These are phyloP conservation scores for Liquidambar formosana DNA, from an alignment of 164 flowering plant genomes.

Conservation along the genomic window DNA sequence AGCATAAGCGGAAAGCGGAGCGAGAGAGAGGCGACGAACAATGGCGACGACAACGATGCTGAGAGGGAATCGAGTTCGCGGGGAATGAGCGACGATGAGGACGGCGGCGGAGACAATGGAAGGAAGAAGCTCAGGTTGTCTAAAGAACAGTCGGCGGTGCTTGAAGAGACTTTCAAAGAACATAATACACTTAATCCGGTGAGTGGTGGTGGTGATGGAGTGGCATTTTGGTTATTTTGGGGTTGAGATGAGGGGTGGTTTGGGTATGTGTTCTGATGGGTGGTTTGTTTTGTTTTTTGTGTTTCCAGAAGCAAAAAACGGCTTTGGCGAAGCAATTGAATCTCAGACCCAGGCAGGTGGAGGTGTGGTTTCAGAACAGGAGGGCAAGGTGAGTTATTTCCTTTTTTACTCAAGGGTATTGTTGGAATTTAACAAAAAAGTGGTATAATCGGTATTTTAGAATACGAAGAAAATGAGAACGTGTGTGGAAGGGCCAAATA, in stretches of 20 bases:
- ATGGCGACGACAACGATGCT: slow-evolving; percentile 23
- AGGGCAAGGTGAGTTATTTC: slow-evolving; percentile 54
- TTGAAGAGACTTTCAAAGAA: slow-evolving; percentile 51
- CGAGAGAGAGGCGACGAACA: slow-evolving; percentile 40
- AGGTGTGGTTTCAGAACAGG: slow-evolving; percentile 69
- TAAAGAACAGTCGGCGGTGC: slow-evolving; percentile 41
- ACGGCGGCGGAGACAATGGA: slow-evolving; percentile 29
- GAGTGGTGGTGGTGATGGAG: slow-evolving; percentile 6
- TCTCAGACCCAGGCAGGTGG: slow-evolving; percentile 59
- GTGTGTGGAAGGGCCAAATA: too few relatives aligned
- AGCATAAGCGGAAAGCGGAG: slow-evolving; percentile 62
- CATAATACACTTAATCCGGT: slow-evolving; percentile 54
- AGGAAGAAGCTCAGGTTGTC: slow-evolving; percentile 51
- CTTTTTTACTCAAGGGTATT: slow-evolving; percentile 1
- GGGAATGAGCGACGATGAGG: slow-evolving; percentile 30
- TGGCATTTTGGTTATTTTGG: slow-evolving; percentile 11
- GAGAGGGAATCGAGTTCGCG: slow-evolving; percentile 36
- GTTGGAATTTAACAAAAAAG: background rate
- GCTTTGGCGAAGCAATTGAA: slow-evolving; percentile 53
- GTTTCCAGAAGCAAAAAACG: slow-evolving; percentile 52
- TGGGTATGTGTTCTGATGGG: background rate
- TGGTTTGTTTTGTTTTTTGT: background rate
- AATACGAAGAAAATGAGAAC: too few relatives aligned
- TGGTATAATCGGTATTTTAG: too few relatives aligned
- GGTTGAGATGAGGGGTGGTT: background rate